Evolutionary conservation across 345 rosid species (phyloP), one percentile per base, ranked within the genome.

Genomic region (Acer yangbiense): DNA sequence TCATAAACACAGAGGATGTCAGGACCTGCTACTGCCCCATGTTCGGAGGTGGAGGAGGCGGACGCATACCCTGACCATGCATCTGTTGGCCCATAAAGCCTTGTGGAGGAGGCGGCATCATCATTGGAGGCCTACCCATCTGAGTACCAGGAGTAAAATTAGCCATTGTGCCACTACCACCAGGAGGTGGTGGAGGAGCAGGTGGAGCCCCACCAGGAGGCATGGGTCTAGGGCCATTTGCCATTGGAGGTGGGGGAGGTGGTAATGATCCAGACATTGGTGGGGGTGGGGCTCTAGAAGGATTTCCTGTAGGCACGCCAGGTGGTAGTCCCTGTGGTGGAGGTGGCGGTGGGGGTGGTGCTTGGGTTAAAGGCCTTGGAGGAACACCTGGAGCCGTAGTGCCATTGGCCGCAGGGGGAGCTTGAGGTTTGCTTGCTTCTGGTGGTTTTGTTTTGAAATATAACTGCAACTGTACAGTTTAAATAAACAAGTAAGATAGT

Each of bases 171-270:
- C 94, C 94, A 68, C 87, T 75, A 23, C 94, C 92, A 41, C 89
- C 89, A n/a, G 95, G 86, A 52, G 97, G 94, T 48, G 93, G 92
- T 16, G 93, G 94, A 43, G 92, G 94, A 17, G 90, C 83, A 44
- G 90, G 83, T 23, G 94, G 89, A 76, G 87, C 82, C 69, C 93
- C 90, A 32, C 93, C 90, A 5, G 88, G 93, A 69, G 92, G 95
- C 88, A 88, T 88, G 25, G 91, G 84, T 78, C 93, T 86, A 54
- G 88, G 87, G 1, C 95, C 98, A 66, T 90, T 93, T 48, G 69
- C 83, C 94, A 95, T 88, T 1, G 92, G 93, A 43, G 95, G 97
- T 0, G 97, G 98, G 0, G 95, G 96, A 4, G 97, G 98, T 27
- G 94, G 93, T 58, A 86, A 39, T 39, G 90, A 86, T 80, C 94